Evolutionary conservation across 257 asterid genomes (phyloP), one percentile per base, ranked within the genome.

Genomic region (Nicotiana benthamiana): DNA sequence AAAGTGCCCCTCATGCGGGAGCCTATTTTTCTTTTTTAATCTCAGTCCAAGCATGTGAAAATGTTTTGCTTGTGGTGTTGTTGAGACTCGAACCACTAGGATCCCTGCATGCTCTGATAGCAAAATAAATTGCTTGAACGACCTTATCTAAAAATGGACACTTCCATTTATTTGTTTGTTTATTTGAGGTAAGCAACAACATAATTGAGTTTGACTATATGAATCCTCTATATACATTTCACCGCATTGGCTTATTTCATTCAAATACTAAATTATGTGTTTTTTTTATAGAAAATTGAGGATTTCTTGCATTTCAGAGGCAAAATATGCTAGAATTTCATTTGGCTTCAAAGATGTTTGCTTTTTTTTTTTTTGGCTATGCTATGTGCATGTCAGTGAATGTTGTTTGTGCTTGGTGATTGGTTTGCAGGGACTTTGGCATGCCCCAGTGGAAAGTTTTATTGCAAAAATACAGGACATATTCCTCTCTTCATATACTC

Each of bases 361-460:
- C 43, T 20, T 74, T 48, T 4, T 40, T 48, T 48, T 20, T 40
- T 40, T 74, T n/a, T 48, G 24, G 20, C 20, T 48, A 7, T 74
- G 7, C 15, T 24, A 17, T 46, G 40, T 72, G 36, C 22, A 72
- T 72, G 24, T 72, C 1, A 26, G 24, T 72, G 9, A 46, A 48
- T 22, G 78, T 24, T 72, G 16, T 48, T 36, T 79, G 17, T n/a
- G 27, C 46, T 28, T 64, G 83, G 76, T 79, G 77, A 22, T 85
- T 78, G 82, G 20, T 70, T 83, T 87, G 91, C 92, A 95, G 99
- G 99, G 84, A 95, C 99, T 84, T 90, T 98, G 13, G 99, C 99
- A 59, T 95, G 99, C 86, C 97, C 99, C 60, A 88, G 68, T 51
- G 99, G 97, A 79, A 94, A 80, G 70, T 95, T 95, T 86, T 90